Conservation (phyloP, 352 stramenopile genomes). For the Elongisporangium anandrum region DNA sequence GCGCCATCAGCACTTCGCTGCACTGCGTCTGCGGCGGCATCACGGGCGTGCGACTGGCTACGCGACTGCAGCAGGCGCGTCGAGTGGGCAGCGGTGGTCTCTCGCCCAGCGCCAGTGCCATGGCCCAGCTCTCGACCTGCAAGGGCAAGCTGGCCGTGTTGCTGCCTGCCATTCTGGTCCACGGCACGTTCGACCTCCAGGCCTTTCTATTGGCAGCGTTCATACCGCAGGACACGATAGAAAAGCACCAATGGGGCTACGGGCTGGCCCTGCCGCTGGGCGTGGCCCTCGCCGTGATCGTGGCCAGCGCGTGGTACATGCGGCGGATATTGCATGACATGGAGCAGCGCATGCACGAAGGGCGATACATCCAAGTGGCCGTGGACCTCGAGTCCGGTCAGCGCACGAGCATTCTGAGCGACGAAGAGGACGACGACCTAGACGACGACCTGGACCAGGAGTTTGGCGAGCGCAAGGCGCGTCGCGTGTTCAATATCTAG, state of each 20-base stretch:
- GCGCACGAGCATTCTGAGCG: conserved; percentile 17
- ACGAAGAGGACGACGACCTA: conserved; percentile 20
- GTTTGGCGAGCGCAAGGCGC: conserved; percentile 24
- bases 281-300: conserved; percentile 16
- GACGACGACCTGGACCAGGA: conserved; percentile 28
- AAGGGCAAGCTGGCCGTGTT: conserved; percentile 33
- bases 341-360: conserved; percentile 44
- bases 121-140: conserved; percentile 22
- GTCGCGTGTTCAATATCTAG: conserved; percentile 35
- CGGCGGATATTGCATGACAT: conserved; percentile 25
- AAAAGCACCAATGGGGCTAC: conserved; percentile 27
- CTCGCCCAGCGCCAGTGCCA: conserved; percentile 10
- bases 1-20: conserved; percentile 37
- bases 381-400: conserved; percentile 39
- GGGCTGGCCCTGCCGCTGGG: conserved; percentile 25
- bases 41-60: conserved; percentile 58
- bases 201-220: conserved; percentile 45
- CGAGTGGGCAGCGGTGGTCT: conserved; percentile 8
- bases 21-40: conserved; percentile 63
- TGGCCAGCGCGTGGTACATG: conserved; percentile 26
- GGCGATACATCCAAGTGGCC: conserved; percentile 39
- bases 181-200: conserved; percentile 60
- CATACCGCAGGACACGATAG: conserved; percentile 26
- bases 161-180: conserved; percentile 39
- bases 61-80: conserved; percentile 20